Conservation (phyloP, 2,329 filamentous ascomycete species). For the Sphaerulina populicola region DNA sequence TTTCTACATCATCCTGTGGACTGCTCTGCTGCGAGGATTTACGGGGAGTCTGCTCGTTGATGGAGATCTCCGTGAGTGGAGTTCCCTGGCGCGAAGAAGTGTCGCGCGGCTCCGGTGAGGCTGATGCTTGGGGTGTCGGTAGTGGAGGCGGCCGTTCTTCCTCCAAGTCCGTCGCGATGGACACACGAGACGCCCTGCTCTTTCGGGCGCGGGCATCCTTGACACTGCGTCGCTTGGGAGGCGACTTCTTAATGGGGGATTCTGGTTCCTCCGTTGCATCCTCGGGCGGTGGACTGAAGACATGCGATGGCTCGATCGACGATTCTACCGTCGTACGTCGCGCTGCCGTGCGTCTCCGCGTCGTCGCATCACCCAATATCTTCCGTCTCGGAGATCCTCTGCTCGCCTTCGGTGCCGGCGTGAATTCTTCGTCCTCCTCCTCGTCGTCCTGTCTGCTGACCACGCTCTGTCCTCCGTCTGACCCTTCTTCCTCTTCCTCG, state of each 20-base stretch:
- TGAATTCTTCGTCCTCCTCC: constrained; percentile 69
- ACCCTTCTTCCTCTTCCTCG: constrained; percentile 53
- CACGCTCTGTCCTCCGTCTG: constrained; percentile 51
- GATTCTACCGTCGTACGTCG: constrained; percentile 45
- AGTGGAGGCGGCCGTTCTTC: constrained; percentile 29
- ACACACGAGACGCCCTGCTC: constrained; percentile 33
- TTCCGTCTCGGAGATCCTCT: constrained; percentile 52
- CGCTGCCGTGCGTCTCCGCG: constrained; percentile 34
- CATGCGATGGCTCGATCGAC: constrained; percentile 51
- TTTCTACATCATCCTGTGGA: constrained; percentile 16
- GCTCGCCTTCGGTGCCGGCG: constrained; percentile 58
- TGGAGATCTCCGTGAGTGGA: constrained; percentile 57
- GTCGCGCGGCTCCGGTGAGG: constrained; percentile 28
- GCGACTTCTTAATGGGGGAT: constrained; percentile 51
- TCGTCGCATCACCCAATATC: constrained; percentile 42
- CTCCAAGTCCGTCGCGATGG: constrained; percentile 33
- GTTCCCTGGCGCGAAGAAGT: constrained; percentile 40
- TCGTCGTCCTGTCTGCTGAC: constrained; percentile 45
- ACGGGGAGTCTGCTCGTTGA: constrained; percentile 53
- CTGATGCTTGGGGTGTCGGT: constrained; percentile 45
- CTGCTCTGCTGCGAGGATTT: constrained; percentile 18
- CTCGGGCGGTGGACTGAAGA: constrained; percentile 51
- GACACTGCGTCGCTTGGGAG: constrained; percentile 55
- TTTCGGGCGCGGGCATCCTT: constrained; percentile 46
- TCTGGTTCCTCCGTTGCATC: constrained; percentile 39